A percentile compares a stretch with the other conserved stretches of the same genome.
These are phyloP conservation scores for Pelargonium nanum DNA, from an alignment of 345 rosid genomes.

Conservation along the genomic window DNA sequence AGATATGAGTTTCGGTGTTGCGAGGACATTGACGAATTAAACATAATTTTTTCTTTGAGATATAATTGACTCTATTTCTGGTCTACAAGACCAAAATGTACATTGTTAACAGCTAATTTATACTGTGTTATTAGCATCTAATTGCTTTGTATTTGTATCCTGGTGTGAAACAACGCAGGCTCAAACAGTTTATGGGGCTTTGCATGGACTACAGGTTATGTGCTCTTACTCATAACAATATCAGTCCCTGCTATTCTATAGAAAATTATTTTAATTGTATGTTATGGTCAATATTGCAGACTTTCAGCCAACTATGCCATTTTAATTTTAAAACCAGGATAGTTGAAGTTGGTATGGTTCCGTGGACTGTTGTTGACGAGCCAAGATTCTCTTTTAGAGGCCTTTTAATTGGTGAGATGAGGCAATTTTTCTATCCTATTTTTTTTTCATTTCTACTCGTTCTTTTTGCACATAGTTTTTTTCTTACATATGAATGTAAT, in stretches of 20 bases:
- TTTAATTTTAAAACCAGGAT: conserved; percentile 34
- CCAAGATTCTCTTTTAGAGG: conserved; percentile 70
- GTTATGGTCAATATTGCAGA: conserved; percentile 29
- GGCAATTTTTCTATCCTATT: too few species aligned
- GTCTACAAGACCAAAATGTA: not conserved
- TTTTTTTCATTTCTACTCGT: not conserved
- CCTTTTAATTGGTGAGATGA: conserved; percentile 48
- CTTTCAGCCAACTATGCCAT: conserved; percentile 62
- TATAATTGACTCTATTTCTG: too few species aligned
- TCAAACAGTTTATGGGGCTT: conserved; percentile 56
- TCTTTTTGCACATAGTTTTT: not conserved
- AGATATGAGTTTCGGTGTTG: not conserved
- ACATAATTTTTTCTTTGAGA: too few species aligned
- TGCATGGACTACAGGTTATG: conserved; percentile 67
- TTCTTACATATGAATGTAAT: conserved; percentile 5
- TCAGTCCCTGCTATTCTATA: not conserved
- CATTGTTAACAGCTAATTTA: not conserved
- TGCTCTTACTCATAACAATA: conserved; percentile 1
- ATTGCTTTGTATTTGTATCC: conserved; percentile 10
- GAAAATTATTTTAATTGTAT: not conserved
- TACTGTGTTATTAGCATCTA: not conserved
- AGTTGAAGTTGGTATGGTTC: conserved; percentile 40
- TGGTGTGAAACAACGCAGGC: conserved; percentile 55
- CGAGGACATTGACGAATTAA: not conserved
- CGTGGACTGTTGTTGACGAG: conserved; percentile 52